phyloP scores from a whole-genome alignment of 345 rosid genomes.

The Eucalyptus pumila region DNA sequence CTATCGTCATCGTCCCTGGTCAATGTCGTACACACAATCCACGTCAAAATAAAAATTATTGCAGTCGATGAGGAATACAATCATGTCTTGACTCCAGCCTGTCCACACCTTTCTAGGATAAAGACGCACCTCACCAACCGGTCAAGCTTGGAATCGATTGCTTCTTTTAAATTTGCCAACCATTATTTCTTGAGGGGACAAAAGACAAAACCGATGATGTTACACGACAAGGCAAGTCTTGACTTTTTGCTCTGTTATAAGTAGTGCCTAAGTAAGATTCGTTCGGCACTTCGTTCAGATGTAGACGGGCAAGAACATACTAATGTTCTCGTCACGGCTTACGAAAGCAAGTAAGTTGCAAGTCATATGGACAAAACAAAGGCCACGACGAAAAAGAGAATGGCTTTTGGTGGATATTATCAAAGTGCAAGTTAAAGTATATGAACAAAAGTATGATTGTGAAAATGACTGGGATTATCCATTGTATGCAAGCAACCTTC shows the following conservation, averaged over 20 bases:
- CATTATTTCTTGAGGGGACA: neutral
- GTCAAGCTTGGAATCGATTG: neutral
- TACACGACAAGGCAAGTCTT: neutral
- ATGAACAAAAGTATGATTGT: neutral
- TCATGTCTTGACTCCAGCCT: neutral
- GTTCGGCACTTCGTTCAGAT: neutral
- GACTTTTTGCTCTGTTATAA: neutral
- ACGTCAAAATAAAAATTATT: neutral
- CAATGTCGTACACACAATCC: neutral
- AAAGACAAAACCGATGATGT: neutral
- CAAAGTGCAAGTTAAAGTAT: neutral
- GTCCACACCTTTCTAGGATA: neutral
- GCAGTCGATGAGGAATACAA: neutral
- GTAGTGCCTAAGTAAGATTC: neutral
- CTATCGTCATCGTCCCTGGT: neutral
- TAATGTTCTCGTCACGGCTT: neutral
- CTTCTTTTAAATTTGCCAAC: neutral
- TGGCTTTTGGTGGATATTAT: neutral
- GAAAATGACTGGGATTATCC: neutral
- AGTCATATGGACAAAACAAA: neutral
- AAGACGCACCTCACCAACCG: neutral
- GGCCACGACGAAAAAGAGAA: neutral
- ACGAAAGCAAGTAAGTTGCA: neutral
- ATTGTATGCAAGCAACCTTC: neutral
- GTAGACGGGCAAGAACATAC: neutral